Conservation (phyloP, 495 filamentous ascomycete species). For the Venustampulla echinocandica region DNA sequence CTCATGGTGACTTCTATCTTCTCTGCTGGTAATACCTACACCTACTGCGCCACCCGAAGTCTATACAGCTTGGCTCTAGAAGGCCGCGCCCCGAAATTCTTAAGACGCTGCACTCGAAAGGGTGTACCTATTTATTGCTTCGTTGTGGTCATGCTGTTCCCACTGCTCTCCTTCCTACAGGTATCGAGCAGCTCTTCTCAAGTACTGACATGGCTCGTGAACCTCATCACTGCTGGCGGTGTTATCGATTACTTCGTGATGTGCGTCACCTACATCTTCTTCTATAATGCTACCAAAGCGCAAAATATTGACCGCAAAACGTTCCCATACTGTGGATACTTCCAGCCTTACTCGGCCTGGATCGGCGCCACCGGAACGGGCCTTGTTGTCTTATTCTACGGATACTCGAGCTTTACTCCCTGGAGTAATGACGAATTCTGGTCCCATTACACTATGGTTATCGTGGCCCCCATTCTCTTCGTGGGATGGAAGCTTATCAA, state of each 20-base stretch:
- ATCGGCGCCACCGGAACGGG: too few relatives aligned
- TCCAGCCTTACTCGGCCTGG: conserved; percentile 55
- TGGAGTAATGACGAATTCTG: too few relatives aligned
- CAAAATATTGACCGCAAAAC: conserved; percentile 2
- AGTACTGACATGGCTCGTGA: conserved; percentile 53
- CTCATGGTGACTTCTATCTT: conserved; percentile 64
- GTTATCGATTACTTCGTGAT: conserved; percentile 45
- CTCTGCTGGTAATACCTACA: conserved; percentile 56
- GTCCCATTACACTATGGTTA: too few relatives aligned
- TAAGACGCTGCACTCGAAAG: conserved; percentile 46
- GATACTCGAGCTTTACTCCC: too few relatives aligned
- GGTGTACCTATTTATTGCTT: conserved; percentile 53
- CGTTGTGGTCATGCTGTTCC: conserved; percentile 38
- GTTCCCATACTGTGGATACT: conserved; percentile 48
- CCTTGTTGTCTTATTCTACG: too few relatives aligned
- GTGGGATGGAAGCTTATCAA: too few relatives aligned
- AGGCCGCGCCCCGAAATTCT: conserved; percentile 46
- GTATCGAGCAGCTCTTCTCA: conserved; percentile 43
- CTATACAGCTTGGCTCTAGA: conserved; percentile 54
- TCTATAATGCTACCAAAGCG: conserved; percentile 4
- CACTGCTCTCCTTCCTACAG: conserved; percentile 47
- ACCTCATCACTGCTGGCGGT: conserved; percentile 44
- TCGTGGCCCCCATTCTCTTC: too few relatives aligned
- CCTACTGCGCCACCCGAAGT: conserved; percentile 51
- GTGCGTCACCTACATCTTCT: conserved; percentile 7